A percentile compares a stretch with the other conserved stretches of the same genome.
Conservation (phyloP, 331 rosid species). For the Acacia concinna region DNA sequence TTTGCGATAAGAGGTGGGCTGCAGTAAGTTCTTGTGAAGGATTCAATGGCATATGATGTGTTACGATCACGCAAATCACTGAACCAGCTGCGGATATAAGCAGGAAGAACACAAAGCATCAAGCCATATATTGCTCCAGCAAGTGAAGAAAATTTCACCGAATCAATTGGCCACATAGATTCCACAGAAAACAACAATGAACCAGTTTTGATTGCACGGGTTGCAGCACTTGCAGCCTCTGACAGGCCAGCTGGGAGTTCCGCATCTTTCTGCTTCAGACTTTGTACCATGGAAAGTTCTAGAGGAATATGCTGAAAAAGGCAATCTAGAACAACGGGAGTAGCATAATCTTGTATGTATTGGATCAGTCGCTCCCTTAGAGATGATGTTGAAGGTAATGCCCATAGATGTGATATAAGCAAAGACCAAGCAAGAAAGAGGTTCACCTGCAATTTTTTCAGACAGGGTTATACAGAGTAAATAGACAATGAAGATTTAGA, state of each 20-base stretch:
- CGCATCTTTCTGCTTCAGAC: slow-evolving; percentile 71
- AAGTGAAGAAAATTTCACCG: slow-evolving; percentile 66
- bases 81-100: slow-evolving; percentile 93
- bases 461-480: not conserved
- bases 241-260: slow-evolving; percentile 61
- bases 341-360: slow-evolving; percentile 79
- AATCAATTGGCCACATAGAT: slow-evolving; percentile 77
- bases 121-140: slow-evolving; percentile 84
- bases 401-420: slow-evolving; percentile 74
- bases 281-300: slow-evolving; percentile 47
- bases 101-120: slow-evolving; percentile 94
- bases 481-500: slow-evolving; percentile 21
- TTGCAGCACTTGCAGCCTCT: slow-evolving; percentile 73
- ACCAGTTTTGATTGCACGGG: slow-evolving; percentile 63
- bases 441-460: slow-evolving; percentile 59
- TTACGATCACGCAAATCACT: slow-evolving; percentile 82
- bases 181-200: slow-evolving; percentile 65
- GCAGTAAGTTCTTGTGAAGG: slow-evolving; percentile 81
- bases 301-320: slow-evolving; percentile 89
- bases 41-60: slow-evolving; percentile 64
- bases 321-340: slow-evolving; percentile 72
- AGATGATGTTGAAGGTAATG: slow-evolving; percentile 81
- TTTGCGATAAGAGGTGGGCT: slow-evolving; percentile 88
- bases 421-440: slow-evolving; percentile 89
- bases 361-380: slow-evolving; percentile 80